These are phyloP conservation scores for Phalaenopsis equestris DNA, from an alignment of 106 monocot species.

Conservation along the genomic window DNA sequence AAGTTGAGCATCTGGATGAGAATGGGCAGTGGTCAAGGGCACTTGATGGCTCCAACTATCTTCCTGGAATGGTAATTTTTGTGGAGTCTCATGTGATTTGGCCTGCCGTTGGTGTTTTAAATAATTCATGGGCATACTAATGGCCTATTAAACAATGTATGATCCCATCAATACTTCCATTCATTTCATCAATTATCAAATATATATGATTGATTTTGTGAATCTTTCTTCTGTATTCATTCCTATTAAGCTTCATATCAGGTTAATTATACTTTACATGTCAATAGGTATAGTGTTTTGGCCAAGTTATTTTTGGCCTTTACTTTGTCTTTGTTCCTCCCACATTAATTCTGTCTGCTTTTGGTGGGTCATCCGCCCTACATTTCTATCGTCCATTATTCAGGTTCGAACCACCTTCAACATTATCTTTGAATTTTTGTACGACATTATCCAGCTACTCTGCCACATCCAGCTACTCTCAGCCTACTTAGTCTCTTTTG, in stretches of 20 bases:
- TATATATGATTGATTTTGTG: background rate
- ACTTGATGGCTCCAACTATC: conserved; percentile 97
- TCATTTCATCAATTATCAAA: background rate
- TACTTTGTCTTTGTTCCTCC: background rate
- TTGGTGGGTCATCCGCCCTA: background rate
- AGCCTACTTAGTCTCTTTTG: conserved; percentile 3
- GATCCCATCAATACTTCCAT: background rate
- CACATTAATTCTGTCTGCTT: background rate
- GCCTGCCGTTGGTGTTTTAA: background rate
- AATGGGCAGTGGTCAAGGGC: conserved; percentile 98
- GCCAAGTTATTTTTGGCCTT: no score
- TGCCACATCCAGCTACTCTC: background rate
- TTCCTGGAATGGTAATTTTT: conserved; percentile 90
- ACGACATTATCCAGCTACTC: background rate
- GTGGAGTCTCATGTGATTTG: background rate
- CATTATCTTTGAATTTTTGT: no score
- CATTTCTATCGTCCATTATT: background rate
- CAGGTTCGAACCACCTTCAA: background rate
- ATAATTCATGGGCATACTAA: background rate
- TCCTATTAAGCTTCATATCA: background rate
- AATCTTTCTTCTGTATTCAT: background rate
- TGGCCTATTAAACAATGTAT: background rate
- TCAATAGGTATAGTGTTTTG: no score
- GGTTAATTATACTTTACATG: background rate
- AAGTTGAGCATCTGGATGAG: conserved; percentile 81